These are phyloP conservation scores for Recurvomyces mirabilis DNA, from an alignment of 495 filamentous ascomycete genomes.

Conservation along the genomic window DNA sequence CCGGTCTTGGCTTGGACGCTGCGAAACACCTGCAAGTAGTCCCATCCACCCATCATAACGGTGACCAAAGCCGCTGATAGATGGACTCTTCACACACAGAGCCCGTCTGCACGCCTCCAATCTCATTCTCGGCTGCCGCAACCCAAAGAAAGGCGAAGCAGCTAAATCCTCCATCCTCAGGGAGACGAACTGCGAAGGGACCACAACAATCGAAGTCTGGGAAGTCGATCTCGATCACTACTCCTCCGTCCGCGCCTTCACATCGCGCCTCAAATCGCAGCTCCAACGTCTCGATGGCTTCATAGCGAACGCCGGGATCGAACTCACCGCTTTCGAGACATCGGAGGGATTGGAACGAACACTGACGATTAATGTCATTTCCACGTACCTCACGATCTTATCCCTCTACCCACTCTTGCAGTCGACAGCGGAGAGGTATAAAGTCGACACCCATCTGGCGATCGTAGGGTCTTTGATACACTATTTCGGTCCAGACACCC, in stretches of 20 bases:
- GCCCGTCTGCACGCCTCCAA: no score
- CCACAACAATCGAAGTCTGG: slow-evolving; percentile 35
- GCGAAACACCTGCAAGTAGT: no score
- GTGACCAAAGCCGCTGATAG: no score
- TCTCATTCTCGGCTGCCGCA: no score
- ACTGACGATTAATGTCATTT: slow-evolving; percentile 37
- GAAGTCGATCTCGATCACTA: slow-evolving; percentile 43
- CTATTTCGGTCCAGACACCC: neutral
- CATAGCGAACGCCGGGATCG: slow-evolving; percentile 30
- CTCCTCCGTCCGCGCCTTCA: slow-evolving; percentile 38
- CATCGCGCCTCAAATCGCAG: slow-evolving; percentile 30
- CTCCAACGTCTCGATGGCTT: slow-evolving; percentile 31
- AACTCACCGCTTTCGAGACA: slow-evolving; percentile 22
- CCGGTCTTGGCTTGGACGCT: no score
- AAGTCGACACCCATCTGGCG: neutral
- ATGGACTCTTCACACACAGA: no score
- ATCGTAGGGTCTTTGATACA: slow-evolving; percentile 6
- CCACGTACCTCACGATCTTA: slow-evolving; percentile 36
- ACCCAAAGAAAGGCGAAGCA: no score
- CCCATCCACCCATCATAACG: no score
- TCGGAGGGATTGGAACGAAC: slow-evolving; percentile 36
- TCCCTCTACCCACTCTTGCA: slow-evolving; percentile 31
- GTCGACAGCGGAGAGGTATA: slow-evolving; percentile 4
- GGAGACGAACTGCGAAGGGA: neutral
- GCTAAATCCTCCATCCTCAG: neutral